Conservation (phyloP, 2,329 filamentous ascomycete genomes). For the Mycogone perniciosa region DNA sequence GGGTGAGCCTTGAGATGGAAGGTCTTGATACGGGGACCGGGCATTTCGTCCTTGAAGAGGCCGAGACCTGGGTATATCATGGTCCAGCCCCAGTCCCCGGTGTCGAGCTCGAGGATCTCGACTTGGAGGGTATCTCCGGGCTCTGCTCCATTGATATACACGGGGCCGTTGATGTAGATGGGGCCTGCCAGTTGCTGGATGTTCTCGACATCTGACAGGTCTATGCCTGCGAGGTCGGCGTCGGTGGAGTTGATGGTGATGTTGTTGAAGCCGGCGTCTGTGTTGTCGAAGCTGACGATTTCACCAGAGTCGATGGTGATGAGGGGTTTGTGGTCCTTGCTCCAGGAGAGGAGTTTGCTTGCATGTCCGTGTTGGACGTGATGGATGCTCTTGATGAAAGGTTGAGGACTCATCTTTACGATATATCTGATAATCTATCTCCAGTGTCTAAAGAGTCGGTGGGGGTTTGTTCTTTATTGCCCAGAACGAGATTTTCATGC, state of each 20-base stretch:
- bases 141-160: constrained; percentile 41
- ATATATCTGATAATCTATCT: no score
- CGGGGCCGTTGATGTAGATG: constrained; percentile 31
- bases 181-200: neutral
- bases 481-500: no score
- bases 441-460: no score
- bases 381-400: no score
- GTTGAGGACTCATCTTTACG: no score
- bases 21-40: constrained; percentile 38
- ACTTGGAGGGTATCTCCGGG: constrained; percentile 47
- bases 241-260: neutral
- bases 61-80: constrained; percentile 44
- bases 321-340: constrained; percentile 1
- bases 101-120: constrained; percentile 40
- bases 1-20: constrained; percentile 26
- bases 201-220: neutral
- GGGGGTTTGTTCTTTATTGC: no score
- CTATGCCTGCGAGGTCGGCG: neutral
- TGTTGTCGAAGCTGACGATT: constrained; percentile 5
- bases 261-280: neutral
- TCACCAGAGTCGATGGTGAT: constrained; percentile 1
- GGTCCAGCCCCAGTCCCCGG: constrained; percentile 46
- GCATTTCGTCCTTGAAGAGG: constrained; percentile 42
- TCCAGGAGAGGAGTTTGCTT: no score
- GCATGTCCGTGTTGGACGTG: no score